Conservation (phyloP, 805 yeast genomes). For the Starmerella riodocensis region DNA sequence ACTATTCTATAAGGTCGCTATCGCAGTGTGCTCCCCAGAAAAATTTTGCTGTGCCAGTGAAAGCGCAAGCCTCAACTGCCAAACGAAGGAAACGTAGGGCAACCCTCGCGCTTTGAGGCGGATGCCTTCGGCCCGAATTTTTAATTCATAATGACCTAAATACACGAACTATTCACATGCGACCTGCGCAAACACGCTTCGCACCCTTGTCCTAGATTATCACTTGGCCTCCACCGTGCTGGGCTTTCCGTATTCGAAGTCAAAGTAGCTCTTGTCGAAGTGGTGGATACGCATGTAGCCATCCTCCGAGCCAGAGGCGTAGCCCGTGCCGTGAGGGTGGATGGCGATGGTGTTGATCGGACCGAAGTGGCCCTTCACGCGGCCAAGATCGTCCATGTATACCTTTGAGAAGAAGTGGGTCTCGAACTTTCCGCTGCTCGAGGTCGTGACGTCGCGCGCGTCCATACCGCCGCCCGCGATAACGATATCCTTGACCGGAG, state of each 20-base stretch:
- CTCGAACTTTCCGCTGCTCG: slow-evolving; percentile 94
- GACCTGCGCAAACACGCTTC: no score
- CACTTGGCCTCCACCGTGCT: background rate
- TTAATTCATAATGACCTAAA: no score
- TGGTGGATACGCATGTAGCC: slow-evolving; percentile 91
- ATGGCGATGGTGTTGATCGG: slow-evolving; percentile 89
- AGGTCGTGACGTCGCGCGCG: slow-evolving; percentile 96
- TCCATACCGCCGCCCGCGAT: slow-evolving; percentile 99
- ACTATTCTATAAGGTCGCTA: no score
- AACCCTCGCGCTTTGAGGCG: no score
- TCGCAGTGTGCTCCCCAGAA: no score
- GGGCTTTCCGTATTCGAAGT: slow-evolving; percentile 72
- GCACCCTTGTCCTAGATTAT: background rate
- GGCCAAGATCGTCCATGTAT: slow-evolving; percentile 89
- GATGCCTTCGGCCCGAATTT: no score
- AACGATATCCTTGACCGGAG: slow-evolving; percentile 83
- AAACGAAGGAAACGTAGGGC: no score
- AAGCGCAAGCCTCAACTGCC: no score
- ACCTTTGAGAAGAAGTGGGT: slow-evolving; percentile 91
- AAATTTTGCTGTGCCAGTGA: no score
- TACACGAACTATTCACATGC: no score
- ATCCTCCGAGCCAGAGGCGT: slow-evolving; percentile 97
- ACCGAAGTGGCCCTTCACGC: slow-evolving; percentile 98
- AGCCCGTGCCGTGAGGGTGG: slow-evolving; percentile 86
- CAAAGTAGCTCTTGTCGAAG: slow-evolving; percentile 85